Evolutionary conservation across 805 yeast genomes (phyloP), one percentile per base, ranked within the genome.

Genomic region (Candida glaebosa): DNA sequence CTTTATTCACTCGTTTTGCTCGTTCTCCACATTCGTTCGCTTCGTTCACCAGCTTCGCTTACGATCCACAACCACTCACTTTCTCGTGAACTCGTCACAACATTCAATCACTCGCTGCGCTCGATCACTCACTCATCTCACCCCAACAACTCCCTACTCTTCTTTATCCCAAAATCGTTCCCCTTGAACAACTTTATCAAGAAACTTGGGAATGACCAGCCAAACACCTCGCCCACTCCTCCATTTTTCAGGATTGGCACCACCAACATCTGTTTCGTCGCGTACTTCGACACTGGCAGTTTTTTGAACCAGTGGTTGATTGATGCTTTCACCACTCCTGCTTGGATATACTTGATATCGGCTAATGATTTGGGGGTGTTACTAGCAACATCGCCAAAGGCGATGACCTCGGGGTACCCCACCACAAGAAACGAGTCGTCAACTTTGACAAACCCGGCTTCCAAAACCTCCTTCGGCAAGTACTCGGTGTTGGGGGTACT

Each of bases 191-290:
- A 6, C 37, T 44, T 41, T 10, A 63, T 63, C 5, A 64, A 12
- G 39, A 65, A 63, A 30, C 40, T 58, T 1, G 71, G 70, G 14
- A 54, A 40, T 2, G 43, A 19, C 43, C 50, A 53, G 8, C 71
- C 71, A 43, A 49, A 63, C 0, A 52, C 18, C 12, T 52, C 31
- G 12, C 69, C 71, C 28, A 65, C 65, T 26, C 72, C 73, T n/a
- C 65, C 66, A 2, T 52, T 45, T 32, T 51, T 58, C 4, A 69
- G 61, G 24, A 67, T 53, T 7, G 73, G 72, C 7, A 65, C 53
- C 4, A 62, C 12, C 5, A 49, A 41, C 7, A 57, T 54, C 4
- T 48, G 19, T 2, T 35, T 35, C 25, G 33, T 4, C 15, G 31
- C 19, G 12, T 18, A 20, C 4, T 33, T 33, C 12, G 31, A 20